Conservation (phyloP, 192 early-diverging fungal genomes). For the Linnemannia exigua region DNA sequence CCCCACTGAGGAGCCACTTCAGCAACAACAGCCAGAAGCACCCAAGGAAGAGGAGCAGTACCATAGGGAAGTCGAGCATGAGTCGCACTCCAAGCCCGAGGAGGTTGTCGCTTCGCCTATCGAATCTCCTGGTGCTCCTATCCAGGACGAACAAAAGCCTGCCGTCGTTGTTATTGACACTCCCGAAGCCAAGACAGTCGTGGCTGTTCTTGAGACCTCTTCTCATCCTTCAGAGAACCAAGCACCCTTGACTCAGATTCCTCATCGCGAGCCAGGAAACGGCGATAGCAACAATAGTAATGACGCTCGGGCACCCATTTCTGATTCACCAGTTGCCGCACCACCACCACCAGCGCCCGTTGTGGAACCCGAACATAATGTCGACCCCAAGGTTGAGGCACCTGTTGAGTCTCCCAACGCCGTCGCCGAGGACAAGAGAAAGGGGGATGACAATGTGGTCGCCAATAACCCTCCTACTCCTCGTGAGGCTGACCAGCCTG, state of each 20-base stretch:
- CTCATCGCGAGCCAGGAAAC: not conserved
- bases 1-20: not conserved
- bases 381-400: not conserved
- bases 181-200: too few relatives aligned
- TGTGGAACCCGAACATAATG: not conserved
- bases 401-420: not conserved
- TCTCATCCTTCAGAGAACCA: not conserved
- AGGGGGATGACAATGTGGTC: slow-evolving; percentile 29
- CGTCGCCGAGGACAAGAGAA: slow-evolving; percentile 41
- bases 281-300: not conserved
- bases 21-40: not conserved
- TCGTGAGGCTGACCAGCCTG: not conserved
- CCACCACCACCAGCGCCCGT: not conserved
- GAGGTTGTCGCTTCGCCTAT: not conserved
- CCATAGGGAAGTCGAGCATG: not conserved
- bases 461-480: not conserved
- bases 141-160: not conserved
- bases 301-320: not conserved
- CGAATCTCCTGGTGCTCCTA: not conserved
- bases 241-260: not conserved
- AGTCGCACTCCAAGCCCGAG: not conserved
- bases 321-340: not conserved
- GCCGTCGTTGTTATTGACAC: too few relatives aligned
- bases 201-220: too few relatives aligned
- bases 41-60: not conserved